Conservation (phyloP, 176 grass and related monocot genomes). For the Microstegium vimineum region DNA sequence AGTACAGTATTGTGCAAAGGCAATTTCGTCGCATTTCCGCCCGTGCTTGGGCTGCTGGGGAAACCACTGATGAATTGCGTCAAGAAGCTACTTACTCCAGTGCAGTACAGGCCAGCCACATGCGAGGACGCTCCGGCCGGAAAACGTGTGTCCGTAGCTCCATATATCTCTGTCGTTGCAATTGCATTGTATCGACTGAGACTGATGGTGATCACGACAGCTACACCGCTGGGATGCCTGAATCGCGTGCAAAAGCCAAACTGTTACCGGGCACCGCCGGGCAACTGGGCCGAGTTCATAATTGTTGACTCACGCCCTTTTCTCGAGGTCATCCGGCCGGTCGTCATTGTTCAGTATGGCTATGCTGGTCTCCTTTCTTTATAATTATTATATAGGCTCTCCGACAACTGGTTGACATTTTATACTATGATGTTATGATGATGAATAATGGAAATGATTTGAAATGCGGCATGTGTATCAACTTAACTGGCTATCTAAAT, state of each 20-base stretch:
- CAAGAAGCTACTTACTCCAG: no score
- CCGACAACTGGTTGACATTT: not conserved
- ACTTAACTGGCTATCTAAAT: no score
- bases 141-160: not conserved
- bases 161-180: not conserved
- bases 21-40: slow-evolving; percentile 8
- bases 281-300: not conserved
- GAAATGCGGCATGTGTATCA: no score
- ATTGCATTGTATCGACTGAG: not conserved
- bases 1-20: no score
- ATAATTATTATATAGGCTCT: not conserved
- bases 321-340: not conserved
- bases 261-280: not conserved
- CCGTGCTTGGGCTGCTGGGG: not conserved
- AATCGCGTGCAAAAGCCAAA: not conserved
- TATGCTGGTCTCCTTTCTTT: not conserved
- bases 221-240: not conserved
- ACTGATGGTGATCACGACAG: not conserved
- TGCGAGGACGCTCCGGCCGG: not conserved
- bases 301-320: not conserved
- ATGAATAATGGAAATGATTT: no score
- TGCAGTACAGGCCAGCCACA: not conserved
- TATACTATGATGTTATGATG: no score
- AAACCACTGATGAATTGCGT: slow-evolving; percentile 16
- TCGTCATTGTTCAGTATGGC: not conserved